These are phyloP conservation scores for Gonium pectorale DNA, from an alignment of 139 green algal species.

Conservation along the genomic window DNA sequence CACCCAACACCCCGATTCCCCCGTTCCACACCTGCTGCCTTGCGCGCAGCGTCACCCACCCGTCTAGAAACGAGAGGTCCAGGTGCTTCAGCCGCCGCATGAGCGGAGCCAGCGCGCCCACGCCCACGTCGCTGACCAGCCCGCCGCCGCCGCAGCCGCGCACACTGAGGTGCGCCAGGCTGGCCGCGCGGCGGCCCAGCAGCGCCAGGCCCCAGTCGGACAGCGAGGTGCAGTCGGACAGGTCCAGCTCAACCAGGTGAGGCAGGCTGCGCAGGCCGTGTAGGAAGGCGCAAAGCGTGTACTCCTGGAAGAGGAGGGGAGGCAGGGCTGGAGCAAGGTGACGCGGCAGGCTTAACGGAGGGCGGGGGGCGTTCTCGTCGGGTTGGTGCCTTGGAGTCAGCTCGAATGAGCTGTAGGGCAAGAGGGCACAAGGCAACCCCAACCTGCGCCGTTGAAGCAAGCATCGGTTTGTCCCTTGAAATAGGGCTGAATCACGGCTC, in stretches of 20 bases:
- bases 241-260: slow-evolving; percentile 12
- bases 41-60: neutral
- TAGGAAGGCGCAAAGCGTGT: slow-evolving; percentile 32
- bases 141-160: slow-evolving; percentile 2
- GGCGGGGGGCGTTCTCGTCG: too few species aligned
- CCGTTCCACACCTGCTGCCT: neutral
- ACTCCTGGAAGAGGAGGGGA: neutral
- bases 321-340: neutral
- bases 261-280: slow-evolving; percentile 4
- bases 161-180: neutral
- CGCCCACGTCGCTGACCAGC: slow-evolving; percentile 19
- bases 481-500: too few species aligned
- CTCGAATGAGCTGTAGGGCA: too few species aligned
- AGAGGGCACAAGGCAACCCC: too few species aligned
- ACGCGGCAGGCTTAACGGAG: neutral
- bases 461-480: too few species aligned
- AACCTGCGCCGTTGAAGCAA: too few species aligned
- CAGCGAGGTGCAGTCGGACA: neutral
- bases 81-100: slow-evolving; percentile 10
- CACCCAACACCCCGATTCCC: neutral
- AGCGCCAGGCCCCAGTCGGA: slow-evolving; percentile 27
- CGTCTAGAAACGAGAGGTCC: slow-evolving; percentile 24
- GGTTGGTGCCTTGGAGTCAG: too few species aligned
- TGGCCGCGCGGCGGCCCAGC: neutral
- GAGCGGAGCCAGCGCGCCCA: slow-evolving; percentile 21